Conservation (phyloP, 331 rosid species). For the Erythrophleum ivorense region DNA sequence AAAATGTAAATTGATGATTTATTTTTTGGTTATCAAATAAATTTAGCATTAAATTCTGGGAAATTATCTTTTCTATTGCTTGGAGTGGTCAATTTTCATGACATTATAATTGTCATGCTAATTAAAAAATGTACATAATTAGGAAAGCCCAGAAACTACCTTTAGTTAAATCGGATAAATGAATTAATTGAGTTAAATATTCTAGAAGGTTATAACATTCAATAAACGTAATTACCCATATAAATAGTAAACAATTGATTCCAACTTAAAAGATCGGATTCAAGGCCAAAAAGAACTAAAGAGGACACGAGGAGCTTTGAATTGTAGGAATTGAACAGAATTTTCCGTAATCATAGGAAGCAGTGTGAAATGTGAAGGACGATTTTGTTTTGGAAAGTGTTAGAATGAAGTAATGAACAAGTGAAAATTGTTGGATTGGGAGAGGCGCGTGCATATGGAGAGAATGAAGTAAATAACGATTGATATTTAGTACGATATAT, state of each 20-base stretch:
- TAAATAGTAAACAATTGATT: too few relatives aligned
- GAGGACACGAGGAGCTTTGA: neutral
- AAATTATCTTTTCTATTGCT: neutral
- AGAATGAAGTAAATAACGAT: neutral
- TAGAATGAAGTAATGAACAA: neutral
- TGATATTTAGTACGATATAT: neutral
- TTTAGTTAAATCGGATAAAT: too few relatives aligned
- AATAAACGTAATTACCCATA: neutral
- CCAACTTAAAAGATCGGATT: neutral
- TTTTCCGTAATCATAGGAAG: neutral
- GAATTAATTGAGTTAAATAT: too few relatives aligned
- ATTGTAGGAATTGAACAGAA: neutral
- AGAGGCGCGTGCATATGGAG: neutral
- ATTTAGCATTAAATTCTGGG: neutral
- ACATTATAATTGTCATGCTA: neutral
- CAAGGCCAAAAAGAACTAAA: neutral
- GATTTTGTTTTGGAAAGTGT: neutral
- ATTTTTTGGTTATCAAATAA: too few relatives aligned
- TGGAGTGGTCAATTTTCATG: neutral
- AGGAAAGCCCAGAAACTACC: too few relatives aligned
- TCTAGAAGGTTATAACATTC: neutral
- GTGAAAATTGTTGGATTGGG: neutral
- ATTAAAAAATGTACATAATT: too few relatives aligned
- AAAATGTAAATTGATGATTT: too few relatives aligned
- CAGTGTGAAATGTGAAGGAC: neutral